phyloP scores from a whole-genome alignment of 1,139 yeast species.

The Arxiozyma telluris region DNA sequence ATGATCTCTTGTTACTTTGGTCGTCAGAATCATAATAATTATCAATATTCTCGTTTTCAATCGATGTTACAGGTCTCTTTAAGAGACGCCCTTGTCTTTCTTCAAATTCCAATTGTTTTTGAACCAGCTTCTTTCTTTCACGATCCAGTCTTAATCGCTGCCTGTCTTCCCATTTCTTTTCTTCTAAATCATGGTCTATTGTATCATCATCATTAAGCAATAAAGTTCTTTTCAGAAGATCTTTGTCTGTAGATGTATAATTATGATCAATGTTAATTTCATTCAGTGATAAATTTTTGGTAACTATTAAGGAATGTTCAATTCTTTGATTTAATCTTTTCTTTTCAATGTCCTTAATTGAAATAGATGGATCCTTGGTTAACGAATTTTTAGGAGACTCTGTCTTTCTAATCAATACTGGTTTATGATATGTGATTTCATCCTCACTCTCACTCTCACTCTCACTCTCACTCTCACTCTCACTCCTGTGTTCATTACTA shows the following conservation, averaged over 20 bases:
- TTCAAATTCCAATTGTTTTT: constrained; percentile 23
- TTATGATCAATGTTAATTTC: constrained; percentile 9
- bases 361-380: not conserved
- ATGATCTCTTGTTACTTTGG: not conserved
- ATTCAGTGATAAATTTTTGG: not conserved
- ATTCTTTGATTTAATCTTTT: constrained; percentile 1
- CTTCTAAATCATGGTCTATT: constrained; percentile 17
- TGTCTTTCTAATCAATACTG: constrained; percentile 20
- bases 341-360: not conserved
- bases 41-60: too few species aligned
- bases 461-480: constrained; percentile 2
- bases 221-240: constrained; percentile 15
- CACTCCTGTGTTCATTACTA: constrained; percentile 3
- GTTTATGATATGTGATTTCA: constrained; percentile 18
- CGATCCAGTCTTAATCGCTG: constrained; percentile 16
- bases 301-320: not conserved
- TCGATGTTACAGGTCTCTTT: constrained; percentile 1
- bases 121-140: constrained; percentile 17
- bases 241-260: constrained; percentile 21
- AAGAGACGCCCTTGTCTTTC: constrained; percentile 20
- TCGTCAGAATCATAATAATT: not conserved
- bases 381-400: not conserved
- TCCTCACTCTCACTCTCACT: constrained; percentile 11
- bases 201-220: constrained; percentile 23
- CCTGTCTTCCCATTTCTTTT: constrained; percentile 20